Evolutionary conservation across 805 yeast species (phyloP), one percentile per base, ranked within the genome.

Genomic region (Candida vartiovaarae): DNA sequence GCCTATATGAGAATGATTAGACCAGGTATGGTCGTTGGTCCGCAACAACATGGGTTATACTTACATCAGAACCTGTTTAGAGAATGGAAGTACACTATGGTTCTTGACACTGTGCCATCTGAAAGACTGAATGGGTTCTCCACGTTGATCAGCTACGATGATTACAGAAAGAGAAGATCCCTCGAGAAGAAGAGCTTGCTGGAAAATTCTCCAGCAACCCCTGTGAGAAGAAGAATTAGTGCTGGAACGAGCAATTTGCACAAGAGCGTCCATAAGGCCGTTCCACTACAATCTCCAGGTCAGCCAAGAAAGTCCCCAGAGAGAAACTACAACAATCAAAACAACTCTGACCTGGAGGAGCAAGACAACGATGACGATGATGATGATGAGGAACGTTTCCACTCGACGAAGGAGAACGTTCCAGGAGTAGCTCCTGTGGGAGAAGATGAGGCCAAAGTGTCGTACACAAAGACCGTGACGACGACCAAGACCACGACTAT

Each of bases 21-120:
- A 53, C 99, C 99, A 0, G 99, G 99, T 35, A 93, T 93, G 99
- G 97, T 93, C n/a, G 99, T 93, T 29, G 99, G 99, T 0, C 99
- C 99, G 2, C 99, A 93, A 64, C 99, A 93, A 62, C 99, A 93
- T 67, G 93, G 99, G 99, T 72, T 93, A 46, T 93, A 93, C 60
- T 74, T 93, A 50, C 96, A 93, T 62, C 99, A 93, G 64, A 82
- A 88, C 63, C 96, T 90, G 54, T 93, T 93, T 64, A 75, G 97
- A 57, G 96, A 89, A 57, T 93, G 99, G 98, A 77, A 88, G 62
- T 86, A 82, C 55, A 88, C 96, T 8, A 89, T 85, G 95, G 80
- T 80, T 20, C 60, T 89, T 31, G 88, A 88, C 47, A 74, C 75
- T 45, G 62, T 75, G 29, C 81, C 95, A 2, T 80, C 82, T 46